Conservation (phyloP, 805 yeast species). For the Schwanniomyces vanrijiae region DNA sequence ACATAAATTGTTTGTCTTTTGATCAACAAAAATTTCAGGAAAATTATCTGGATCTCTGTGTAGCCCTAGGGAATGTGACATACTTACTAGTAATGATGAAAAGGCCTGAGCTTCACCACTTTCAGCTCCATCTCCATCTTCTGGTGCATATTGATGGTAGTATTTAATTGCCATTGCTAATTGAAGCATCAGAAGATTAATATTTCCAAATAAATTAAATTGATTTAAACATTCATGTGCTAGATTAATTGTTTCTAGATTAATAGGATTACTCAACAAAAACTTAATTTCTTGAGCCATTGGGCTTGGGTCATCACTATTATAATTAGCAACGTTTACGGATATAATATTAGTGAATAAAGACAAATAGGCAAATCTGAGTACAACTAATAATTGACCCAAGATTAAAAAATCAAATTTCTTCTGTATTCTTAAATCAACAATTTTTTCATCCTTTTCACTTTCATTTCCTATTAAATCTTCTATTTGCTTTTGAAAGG, state of each 20-base stretch:
- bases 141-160: conserved; percentile 50
- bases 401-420: conserved; percentile 10
- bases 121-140: conserved; percentile 57
- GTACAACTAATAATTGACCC: conserved; percentile 17
- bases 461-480: conserved; percentile 7
- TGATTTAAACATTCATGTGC: conserved; percentile 37
- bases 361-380: conserved; percentile 19
- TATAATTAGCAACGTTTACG: conserved; percentile 25
- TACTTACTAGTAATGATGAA: conserved; percentile 57
- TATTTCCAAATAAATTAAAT: conserved; percentile 33
- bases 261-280: conserved; percentile 28
- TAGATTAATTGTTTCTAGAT: conserved; percentile 26
- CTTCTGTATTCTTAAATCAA: conserved; percentile 15
- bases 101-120: conserved; percentile 60
- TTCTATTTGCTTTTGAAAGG: conserved; percentile 20
- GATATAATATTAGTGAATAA: conserved; percentile 14
- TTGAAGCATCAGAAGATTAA: conserved; percentile 53
- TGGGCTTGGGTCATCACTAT: conserved; percentile 22
- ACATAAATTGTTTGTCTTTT: conserved; percentile 16
- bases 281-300: conserved; percentile 22
- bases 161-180: conserved; percentile 52
- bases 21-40: conserved; percentile 15
- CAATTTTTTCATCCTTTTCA: conserved; percentile 5
- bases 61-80: conserved; percentile 67
- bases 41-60: conserved; percentile 66